Evolutionary conservation across 208 protist genomes (phyloP), one percentile per base, ranked within the genome.

Genomic region (Leptomonas seymouri): DNA sequence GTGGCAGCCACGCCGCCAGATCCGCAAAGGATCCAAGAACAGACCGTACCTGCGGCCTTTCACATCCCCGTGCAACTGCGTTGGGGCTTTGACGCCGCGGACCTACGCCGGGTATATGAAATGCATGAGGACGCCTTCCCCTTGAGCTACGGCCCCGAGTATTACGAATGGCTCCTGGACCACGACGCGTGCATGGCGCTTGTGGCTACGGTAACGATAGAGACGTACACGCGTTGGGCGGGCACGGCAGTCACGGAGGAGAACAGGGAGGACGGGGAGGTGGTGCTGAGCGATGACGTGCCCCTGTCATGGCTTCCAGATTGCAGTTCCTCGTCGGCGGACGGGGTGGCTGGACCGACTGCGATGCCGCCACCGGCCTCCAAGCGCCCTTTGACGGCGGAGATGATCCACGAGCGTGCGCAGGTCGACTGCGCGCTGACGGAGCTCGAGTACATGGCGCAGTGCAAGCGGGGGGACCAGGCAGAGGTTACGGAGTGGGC

Each of bases 51-150:
- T n/a, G 39, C 41, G n/a, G 16, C 25, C 20, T 0, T 23, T 23
- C 51, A 3, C 21, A 36, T 83, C n/a, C 58, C 62, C 3, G 31
- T 95, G 28, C 74, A 80, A 34, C 66, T 93, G 46, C 87, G 86
- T n/a, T 95, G 90, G 85, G 80, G 84, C 46, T 67, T 90, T 36
- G 41, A 77, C 27, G 31, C 75, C 30, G 25, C 21, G 7, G 84
- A 93, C 30, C 67, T 93, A 14, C 61, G 70, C 4, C 50, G 46
- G 21, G 11, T 96, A 25, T 74, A 75, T 69, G 57, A 39, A 9
- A 74, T 96, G 48, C 87, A 93, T 65, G 76, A 87, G 36, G 53
- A 76, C 12, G 65, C 72, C 53, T 93, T 93, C 55, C 82, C 88
- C 16, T 41, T 90, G 14, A 71, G 60, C 51, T 96, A 91, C 76